Evolutionary conservation across 2,329 filamentous ascomycete species (phyloP), one percentile per base, ranked within the genome.

Genomic region (Verticillium isaacii): DNA sequence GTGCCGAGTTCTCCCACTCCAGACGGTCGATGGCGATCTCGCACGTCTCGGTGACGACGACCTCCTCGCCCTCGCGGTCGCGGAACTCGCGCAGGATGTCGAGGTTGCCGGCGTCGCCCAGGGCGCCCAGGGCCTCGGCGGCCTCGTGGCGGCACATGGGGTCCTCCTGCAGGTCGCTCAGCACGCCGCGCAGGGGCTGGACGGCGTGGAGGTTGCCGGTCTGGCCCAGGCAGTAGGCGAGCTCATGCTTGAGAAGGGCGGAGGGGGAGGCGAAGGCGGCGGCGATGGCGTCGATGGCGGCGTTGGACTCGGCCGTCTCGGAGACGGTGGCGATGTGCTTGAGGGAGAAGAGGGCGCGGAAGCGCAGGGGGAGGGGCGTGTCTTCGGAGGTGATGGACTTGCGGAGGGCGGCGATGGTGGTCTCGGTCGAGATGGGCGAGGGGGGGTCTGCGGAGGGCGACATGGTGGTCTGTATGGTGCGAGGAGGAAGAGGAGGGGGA

Each of bases 141-240:
- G 95, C 94, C 80, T 99, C 95, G 71, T 99, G 95, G 68, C 95
- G 85, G 76, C 92, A 96, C 93, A 99, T 99, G 41, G 90, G 78
- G 79, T 98, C 93, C 76, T 98, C 92, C n/a, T 86, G 73, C 65
- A 87, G 78, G 75, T 98, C 86, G 67, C 90, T 84, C 62, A 98
- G 81, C 15, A 96, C 92, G 14, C 82, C 77, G 62, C 88, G 85
- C 67, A 99, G 81, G 65, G 87, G 89, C 11, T 88, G 83, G 11
- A 93, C 85, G 0, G 93, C 90, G 56, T 88, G 88, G 58, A 83
- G 76, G 72, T 97, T 92, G 62, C 88, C 88, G 1, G 91, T 94
- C 78, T 99, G 95, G 8, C 95, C 95, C 2, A 99, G 85, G 73
- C 95, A 99, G 79, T 99, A 99, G 32, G 95, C 95, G 57, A 99